Evolutionary conservation across 352 stramenopile genomes (phyloP), one percentile per base, ranked within the genome.

Genomic region (Blastocystis sp.): DNA sequence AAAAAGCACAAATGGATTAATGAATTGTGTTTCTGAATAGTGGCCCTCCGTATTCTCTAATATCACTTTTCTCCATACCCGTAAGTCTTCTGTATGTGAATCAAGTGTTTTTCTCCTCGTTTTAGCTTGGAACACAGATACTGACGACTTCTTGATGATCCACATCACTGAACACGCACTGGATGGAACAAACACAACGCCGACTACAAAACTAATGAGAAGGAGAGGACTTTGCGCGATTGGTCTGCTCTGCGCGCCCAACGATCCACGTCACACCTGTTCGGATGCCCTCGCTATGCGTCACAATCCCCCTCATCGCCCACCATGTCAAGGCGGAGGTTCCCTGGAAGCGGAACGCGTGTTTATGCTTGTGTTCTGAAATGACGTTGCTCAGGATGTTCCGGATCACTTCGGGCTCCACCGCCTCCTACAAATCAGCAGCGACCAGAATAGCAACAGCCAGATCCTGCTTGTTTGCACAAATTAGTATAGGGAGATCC

Each of bases 391-490:
- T 48, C 21, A 88, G 60, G 62, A 76, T 70, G 43, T 88, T 88
- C 3, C 67, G 67, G 66, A 88, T 88, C 17, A 88, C 67, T 88
- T 88, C 78, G 17, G 78, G 78, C 38, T 88, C 78, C 23, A 88
- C 78, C 21, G 78, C 78, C 23, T 88, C 78, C 74, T 82, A 82
- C 10, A 2, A 21, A 10, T 82, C 45, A 82, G 1, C 3, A 10
- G 2, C 7, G 17, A 45, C 28, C 14, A n/a, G 10, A 2, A 11
- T 5, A 14, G n/a, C 2, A 70, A 82, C 74, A 40, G 67, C 91
- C 60, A 94, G 82, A 89, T 95, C 93, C 78, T 93, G 93, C 76
- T 95, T 95, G 90, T 95, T 95, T 41, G 92, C 91, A 28, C 94
- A 91, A 40, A 95, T 90, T 3, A 94, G 86, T 40, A 95, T 79